Base-by-base conservation (phyloP, 345 rosid genomes). In the Lepidium didymum region DNA sequence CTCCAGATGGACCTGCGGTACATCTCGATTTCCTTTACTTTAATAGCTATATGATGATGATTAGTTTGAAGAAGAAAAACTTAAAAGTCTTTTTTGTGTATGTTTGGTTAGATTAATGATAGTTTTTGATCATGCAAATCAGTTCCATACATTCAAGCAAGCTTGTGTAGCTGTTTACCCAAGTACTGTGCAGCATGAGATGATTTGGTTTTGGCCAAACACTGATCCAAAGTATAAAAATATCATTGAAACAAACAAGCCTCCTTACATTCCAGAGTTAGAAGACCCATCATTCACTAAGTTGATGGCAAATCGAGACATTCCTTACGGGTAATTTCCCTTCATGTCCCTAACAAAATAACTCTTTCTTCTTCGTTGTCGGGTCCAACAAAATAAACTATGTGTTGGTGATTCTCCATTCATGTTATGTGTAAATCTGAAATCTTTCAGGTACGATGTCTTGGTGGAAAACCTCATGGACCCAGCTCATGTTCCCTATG, bases 191-290 rank as follows among this genome's bases (percentile, higher is more conserved):
- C 91, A 92, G 41, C 88, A 87, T 67, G 95, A 83, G 44, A 85
- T 92, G 12, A 79, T 92, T 52, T 92, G 96, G 98, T 84, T 92
- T 81, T 92, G 98, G 96, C 98, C 98, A 10, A 90, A 84, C 54
- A 49, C 73, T 56, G 96, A 88, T 81, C 88, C 96, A 44, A 77
- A 73, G 52, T 85, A 74, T 84, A 87, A 79, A 75, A 85, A 92
- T 46, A 81, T 89, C 44, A 52, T 87, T 36, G 63, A 41, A 35
- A 84, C 78, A 54, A 81, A 85, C 52, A 81, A 85, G 68, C 98
- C 98, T 33, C 98, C 96, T 3, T 84, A 45, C 66, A 79, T 92
- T 21, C 87, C 92, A 0, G 91, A 80, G 75, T 50, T 87, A 59
- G 98, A 87, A 19, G 96, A 92, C 21, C 96, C 95, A 13, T 83